Conservation (phyloP, 495 filamentous ascomycete species). For the Poronia punctata region DNA sequence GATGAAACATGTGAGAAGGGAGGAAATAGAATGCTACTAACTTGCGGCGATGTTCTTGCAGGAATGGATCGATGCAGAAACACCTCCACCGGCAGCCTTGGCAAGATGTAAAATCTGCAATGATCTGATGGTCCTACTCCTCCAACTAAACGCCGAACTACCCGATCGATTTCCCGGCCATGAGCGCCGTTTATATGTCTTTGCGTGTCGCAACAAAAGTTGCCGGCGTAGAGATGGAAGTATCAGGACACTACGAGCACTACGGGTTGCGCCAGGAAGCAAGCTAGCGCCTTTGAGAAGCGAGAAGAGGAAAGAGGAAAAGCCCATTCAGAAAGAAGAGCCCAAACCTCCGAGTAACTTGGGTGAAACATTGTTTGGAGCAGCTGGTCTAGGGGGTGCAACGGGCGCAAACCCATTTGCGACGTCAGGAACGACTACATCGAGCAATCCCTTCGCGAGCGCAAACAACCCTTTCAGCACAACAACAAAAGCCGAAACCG, state of each 20-base stretch:
- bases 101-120: conserved; percentile 89
- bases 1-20: conserved; percentile 1
- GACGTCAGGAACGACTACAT: conserved; percentile 12
- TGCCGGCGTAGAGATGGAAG: conserved; percentile 81
- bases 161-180: conserved; percentile 78
- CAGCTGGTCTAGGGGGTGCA: conserved; percentile 26
- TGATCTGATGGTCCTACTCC: conserved; percentile 69
- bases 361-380: conserved; percentile 52
- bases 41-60: conserved; percentile 23
- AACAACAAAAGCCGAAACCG: conserved; percentile 10
- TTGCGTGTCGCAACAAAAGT: conserved; percentile 66
- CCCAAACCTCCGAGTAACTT: conserved; percentile 34
- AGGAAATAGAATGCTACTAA: neutral
- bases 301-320: conserved; percentile 32
- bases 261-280: conserved; percentile 37
- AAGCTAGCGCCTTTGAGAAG: conserved; percentile 15
- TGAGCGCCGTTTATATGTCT: conserved; percentile 80
- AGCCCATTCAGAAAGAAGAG: conserved; percentile 28
- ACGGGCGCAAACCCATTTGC: conserved; percentile 41
- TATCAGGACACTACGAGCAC: conserved; percentile 61
- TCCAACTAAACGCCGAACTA: conserved; percentile 88
- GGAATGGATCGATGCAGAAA: conserved; percentile 70
- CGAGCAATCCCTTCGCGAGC: conserved; percentile 22
- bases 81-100: conserved; percentile 67
- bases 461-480: conserved; percentile 21